A percentile compares a stretch with the other conserved stretches of the same genome.
phyloP scores from a whole-genome alignment of 225 moss, liverwort and hornwort species.

The Pseudoscleropodium purum region DNA sequence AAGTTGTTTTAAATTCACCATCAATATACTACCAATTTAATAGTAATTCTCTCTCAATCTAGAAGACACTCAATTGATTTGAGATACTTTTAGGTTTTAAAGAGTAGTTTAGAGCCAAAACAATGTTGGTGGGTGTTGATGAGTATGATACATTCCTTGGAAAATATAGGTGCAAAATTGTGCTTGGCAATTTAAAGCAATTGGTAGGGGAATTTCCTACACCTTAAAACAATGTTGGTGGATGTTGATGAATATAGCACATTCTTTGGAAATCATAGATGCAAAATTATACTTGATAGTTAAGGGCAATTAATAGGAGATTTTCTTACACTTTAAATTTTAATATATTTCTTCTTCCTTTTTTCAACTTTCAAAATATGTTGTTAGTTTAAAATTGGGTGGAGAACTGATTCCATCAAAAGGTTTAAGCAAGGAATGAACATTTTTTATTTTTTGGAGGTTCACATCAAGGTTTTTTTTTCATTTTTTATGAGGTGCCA shows the following conservation, averaged over 20 bases:
- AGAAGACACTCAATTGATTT: neutral
- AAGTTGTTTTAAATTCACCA: neutral
- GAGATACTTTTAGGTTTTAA: neutral
- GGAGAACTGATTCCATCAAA: rapidly evolving
- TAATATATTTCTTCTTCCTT: neutral
- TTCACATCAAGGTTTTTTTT: no score
- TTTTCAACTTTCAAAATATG: neutral
- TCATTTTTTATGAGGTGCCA: no score
- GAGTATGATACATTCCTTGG: neutral
- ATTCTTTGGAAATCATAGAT: neutral
- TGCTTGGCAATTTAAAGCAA: rapidly evolving
- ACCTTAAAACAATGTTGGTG: no score
- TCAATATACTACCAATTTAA: neutral
- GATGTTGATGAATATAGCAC: no score
- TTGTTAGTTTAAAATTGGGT: neutral
- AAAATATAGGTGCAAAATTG: neutral
- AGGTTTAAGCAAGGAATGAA: neutral
- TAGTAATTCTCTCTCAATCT: neutral
- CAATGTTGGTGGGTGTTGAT: neutral
- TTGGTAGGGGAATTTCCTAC: no score
- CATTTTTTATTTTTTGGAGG: neutral
- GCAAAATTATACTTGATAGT: neutral
- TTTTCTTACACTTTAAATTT: neutral
- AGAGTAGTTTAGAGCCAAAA: neutral
- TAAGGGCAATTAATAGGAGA: neutral